Conservation (phyloP, 2,329 filamentous ascomycete genomes). For the Phyllosticta capitalensis region DNA sequence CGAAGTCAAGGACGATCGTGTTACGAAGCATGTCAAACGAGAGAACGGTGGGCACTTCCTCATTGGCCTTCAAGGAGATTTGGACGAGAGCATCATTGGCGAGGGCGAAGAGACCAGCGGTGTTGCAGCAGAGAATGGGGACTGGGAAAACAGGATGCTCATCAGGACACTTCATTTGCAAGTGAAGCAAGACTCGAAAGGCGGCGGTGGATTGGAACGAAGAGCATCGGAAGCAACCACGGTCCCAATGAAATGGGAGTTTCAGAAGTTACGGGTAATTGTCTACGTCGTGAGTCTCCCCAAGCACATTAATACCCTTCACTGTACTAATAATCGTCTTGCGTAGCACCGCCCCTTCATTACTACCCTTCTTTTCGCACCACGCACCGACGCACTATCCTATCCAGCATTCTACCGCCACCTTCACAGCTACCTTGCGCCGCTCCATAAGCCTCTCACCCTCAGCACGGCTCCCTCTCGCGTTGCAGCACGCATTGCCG, state of each 20-base stretch:
- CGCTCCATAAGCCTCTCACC: conserved; percentile 37
- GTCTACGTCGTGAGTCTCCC: conserved; percentile 50
- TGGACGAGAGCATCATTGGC: conserved; percentile 42
- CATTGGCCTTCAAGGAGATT: conserved; percentile 57
- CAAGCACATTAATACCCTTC: background rate
- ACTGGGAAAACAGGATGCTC: conserved; percentile 43
- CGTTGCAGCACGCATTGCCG: conserved; percentile 34
- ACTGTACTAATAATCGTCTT: background rate
- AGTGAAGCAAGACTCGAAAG: conserved; percentile 25
- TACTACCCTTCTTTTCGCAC: conserved; percentile 63
- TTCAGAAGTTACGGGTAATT: conserved; percentile 48
- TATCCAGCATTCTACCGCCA: conserved; percentile 38
- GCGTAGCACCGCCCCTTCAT: conserved; percentile 57
- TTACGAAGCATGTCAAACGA: conserved; percentile 41
- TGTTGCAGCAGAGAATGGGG: conserved; percentile 15
- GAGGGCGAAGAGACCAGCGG: conserved; percentile 19
- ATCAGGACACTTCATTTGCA: conserved; percentile 61
- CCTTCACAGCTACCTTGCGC: conserved; percentile 43
- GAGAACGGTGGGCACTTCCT: conserved; percentile 51
- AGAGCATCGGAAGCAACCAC: background rate
- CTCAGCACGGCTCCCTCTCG: conserved; percentile 32
- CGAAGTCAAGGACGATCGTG: conserved; percentile 44
- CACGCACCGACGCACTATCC: conserved; percentile 46
- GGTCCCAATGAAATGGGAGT: background rate
- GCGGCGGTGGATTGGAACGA: background rate